Base-by-base conservation (phyloP, 1,284 basidiomycete species). In the Limonomyces culmigenus region DNA sequence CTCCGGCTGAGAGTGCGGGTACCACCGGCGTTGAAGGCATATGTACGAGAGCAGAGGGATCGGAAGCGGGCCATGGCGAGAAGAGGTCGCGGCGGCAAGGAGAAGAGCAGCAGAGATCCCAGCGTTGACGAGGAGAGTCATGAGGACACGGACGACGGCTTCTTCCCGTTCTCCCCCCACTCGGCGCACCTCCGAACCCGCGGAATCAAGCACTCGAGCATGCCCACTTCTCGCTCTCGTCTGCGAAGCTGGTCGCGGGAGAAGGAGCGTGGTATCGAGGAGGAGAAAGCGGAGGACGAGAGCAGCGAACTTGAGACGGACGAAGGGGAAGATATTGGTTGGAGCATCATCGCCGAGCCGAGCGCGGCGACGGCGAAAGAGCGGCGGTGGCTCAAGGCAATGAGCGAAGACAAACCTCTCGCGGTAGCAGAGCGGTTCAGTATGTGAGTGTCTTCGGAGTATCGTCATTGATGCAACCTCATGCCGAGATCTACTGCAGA, bases 1-100 rank as follows among this genome's bases (percentile, higher is more conserved):
- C 71, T 91, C 5, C 74, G 83, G 29, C 73, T 93, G 36, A 75
- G 92, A 27, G 66, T 97, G 23, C 67, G 92, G 15, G 88, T 83
- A 0, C 77, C 83, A 0, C 63, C 68, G 2, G 69, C 72, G 30
- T 60, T 96, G 39, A 96, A 96, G 55, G 56, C 69, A 31, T 63
- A 57, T 4, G 75, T 78, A 18, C 60, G 65, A 39, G 50, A 56
- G 19, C 56, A 55, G 16, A 58, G 66, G 38, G 56, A 53, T 21
- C 52, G 62, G 21, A 16, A 16, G 35, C 23, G 23, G 35, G 23
- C 17, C 35, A 17, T 29, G 17, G 19, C 15, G 23, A 15, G 21
- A 29, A 6, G 17, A 17, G 21, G 27, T 29, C 11, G 23, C 18
- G 27, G n/a, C 27, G 35, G 35, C 30, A 17, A 14, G 23, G 21